Conservation (phyloP, 345 rosid species). For the Salix viminalis region DNA sequence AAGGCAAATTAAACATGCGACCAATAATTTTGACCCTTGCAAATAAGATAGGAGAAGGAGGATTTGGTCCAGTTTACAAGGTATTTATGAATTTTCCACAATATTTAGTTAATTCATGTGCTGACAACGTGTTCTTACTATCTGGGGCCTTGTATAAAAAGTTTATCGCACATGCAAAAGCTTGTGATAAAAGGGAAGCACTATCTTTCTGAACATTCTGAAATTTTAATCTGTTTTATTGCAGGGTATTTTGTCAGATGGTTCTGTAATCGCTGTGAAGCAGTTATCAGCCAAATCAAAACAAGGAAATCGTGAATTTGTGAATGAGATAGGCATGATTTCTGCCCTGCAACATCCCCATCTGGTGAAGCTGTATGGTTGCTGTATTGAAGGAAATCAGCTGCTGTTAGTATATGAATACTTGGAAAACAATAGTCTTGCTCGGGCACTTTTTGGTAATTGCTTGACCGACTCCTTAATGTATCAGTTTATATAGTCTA, state of each 20-base stretch:
- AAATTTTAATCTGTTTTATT: slow-evolving; percentile 13
- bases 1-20: slow-evolving; percentile 69
- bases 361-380: slow-evolving; percentile 58
- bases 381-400: slow-evolving; percentile 65
- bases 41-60: slow-evolving; percentile 92
- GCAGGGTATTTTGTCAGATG: slow-evolving; percentile 56
- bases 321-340: slow-evolving; percentile 68
- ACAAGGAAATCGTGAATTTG: slow-evolving; percentile 69
- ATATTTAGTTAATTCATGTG: neutral
- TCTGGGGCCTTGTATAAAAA: neutral
- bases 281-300: slow-evolving; percentile 67
- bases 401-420: slow-evolving; percentile 56
- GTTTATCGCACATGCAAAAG: neutral
- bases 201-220: neutral
- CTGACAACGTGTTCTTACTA: neutral
- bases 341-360: slow-evolving; percentile 67
- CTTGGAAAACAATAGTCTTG: slow-evolving; percentile 62
- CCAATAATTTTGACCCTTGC: slow-evolving; percentile 60
- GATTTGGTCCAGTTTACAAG: slow-evolving; percentile 93
- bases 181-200: neutral
- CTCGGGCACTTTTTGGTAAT: slow-evolving; percentile 61
- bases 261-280: slow-evolving; percentile 56
- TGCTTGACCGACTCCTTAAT: neutral
- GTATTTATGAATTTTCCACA: slow-evolving; percentile 22
- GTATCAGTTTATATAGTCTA: neutral